Base-by-base conservation (phyloP, 2,329 filamentous ascomycete genomes). In the Dendryphion nanum region DNA sequence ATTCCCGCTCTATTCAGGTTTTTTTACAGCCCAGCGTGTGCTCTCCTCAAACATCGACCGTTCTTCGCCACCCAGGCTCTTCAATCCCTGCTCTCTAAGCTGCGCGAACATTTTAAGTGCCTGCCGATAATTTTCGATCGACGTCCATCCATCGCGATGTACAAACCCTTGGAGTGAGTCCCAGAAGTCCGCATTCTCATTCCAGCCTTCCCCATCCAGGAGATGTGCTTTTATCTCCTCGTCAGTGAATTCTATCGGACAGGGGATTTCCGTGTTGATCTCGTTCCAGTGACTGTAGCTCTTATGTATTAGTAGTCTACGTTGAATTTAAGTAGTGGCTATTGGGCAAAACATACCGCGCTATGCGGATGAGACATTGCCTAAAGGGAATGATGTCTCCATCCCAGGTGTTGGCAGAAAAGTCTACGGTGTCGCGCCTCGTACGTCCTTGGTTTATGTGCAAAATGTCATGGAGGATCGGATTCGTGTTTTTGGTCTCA, bases 91-190 rank as follows among this genome's bases (percentile, higher is more conserved):
- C 41, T 67, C 54, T 47, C 61, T 48, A 24, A 69, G 47, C 20
- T 63, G 52, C 28, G 44, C 47, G 38, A 68, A 69, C 34, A 68
- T 50, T 16, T 58, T 44, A 20, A 64, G 45, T 28, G 64, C 62
- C 45, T 61, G 48, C 13, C 63, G 50, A 35, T 66, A 69, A 20
- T 54, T 57, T 33, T 66, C 55, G 38, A 57, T 53, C 14, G 55
- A 42, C 13, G 63, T 66, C 58, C 63, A 69, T 21, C 67, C 63
- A 54, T 69, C 65, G 20, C 64, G 51, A 35, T 51, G 38, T 21
- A 69, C 57, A 45, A 67, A 50, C 7, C 51, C 49, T 23, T 60
- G 47, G 40, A 69, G 41, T 33, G 44, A 49, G 31, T 63, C 55
- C 57, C 61, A 69, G 35, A 69, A 67, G 33, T 69, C 59, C 7